phyloP scores from a whole-genome alignment of 108 stramenopile species.

The Chaetoceros muelleri region DNA sequence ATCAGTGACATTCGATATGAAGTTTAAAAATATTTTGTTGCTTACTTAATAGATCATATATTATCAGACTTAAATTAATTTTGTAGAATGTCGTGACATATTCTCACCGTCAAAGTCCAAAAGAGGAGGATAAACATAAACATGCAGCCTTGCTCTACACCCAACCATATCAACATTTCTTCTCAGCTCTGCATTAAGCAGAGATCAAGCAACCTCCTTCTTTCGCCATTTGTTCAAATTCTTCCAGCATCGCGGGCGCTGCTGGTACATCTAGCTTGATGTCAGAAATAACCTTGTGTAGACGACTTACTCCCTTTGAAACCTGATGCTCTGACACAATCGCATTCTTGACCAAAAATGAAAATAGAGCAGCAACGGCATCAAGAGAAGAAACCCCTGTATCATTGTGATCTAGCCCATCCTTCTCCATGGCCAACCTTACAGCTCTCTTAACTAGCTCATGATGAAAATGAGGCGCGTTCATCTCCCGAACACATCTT shows the following conservation, averaged over 20 bases:
- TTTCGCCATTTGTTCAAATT: conserved; percentile 55
- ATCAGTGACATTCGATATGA: too few relatives aligned
- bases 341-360: conserved; percentile 57
- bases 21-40: too few relatives aligned
- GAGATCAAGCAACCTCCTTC: conserved; percentile 19
- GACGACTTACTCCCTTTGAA: conserved; percentile 58
- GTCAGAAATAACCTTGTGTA: conserved; percentile 54
- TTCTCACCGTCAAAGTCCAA: too few relatives aligned
- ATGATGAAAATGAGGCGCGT: conserved; percentile 85
- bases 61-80: too few relatives aligned
- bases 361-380: conserved; percentile 77
- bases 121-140: too few relatives aligned
- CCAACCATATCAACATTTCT: too few relatives aligned
- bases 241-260: conserved; percentile 47
- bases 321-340: conserved; percentile 78
- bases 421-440: conserved; percentile 74
- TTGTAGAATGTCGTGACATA: too few relatives aligned
- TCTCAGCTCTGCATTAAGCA: background rate
- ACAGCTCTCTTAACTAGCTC: conserved; percentile 96
- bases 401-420: conserved; percentile 39
- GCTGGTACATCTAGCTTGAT: conserved; percentile 67
- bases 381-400: conserved; percentile 31
- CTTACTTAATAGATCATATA: too few relatives aligned
- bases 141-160: too few relatives aligned
- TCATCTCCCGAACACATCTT: conserved; percentile 81